A percentile compares a stretch with the other conserved stretches of the same genome.
Conservation (phyloP, 192 early-diverging fungal genomes). For the Umbelopsis isabellina region DNA sequence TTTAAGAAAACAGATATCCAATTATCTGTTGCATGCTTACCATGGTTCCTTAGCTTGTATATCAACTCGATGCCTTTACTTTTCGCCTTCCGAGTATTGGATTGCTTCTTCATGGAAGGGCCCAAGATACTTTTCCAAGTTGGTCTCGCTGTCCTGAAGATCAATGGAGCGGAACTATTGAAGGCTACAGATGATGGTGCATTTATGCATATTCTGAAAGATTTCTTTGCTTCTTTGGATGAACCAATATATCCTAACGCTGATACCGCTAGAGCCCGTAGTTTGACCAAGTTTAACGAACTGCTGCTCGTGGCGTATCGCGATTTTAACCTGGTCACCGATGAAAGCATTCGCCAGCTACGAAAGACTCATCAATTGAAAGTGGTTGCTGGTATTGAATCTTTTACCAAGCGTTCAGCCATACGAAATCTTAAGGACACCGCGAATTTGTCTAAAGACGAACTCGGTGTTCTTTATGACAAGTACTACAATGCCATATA, state of each 20-base stretch:
- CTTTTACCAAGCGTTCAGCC: constrained; percentile 89
- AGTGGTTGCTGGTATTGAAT: constrained; percentile 90
- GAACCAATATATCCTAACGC: constrained; percentile 67
- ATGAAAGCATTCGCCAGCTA: constrained; percentile 74
- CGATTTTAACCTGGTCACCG: constrained; percentile 85
- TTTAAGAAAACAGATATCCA: constrained; percentile 91
- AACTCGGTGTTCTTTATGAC: constrained; percentile 89
- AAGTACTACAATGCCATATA: constrained; percentile 82
- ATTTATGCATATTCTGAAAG: constrained; percentile 84
- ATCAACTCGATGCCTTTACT: constrained; percentile 95
- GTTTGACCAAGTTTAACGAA: constrained; percentile 76
- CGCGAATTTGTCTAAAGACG: constrained; percentile 81
- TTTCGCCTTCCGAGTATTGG: constrained; percentile 86
- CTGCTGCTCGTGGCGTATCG: constrained; percentile 89
- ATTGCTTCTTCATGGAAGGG: constrained; percentile 98
- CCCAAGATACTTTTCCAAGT: constrained; percentile 96
- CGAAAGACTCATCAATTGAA: constrained; percentile 85
- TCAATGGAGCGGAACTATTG: constrained; percentile 81
- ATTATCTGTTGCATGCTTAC: constrained; percentile 93
- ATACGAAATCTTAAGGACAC: constrained; percentile 79
- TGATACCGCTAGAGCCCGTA: not conserved
- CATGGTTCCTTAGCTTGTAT: constrained; percentile 97
- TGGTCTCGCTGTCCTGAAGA: constrained; percentile 88
- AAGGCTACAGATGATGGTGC: constrained; percentile 71
- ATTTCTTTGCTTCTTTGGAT: constrained; percentile 83